phyloP scores from a whole-genome alignment of 306 rosid species.

The Cucurbita moschata region DNA sequence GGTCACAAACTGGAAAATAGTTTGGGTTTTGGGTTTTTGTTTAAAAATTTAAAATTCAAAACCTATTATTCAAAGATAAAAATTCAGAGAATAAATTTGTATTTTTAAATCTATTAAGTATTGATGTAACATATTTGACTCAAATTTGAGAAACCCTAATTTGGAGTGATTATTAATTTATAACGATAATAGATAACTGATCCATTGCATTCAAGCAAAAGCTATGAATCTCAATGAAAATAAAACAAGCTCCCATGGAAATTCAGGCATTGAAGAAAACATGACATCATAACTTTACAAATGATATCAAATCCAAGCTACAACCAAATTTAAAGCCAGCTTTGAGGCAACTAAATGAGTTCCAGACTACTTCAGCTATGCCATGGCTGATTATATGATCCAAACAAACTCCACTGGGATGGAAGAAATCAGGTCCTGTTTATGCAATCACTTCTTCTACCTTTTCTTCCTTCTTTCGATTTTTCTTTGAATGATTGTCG shows the following conservation, averaged over 20 bases:
- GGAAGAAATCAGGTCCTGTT: background rate
- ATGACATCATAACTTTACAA: background rate
- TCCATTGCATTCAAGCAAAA: background rate
- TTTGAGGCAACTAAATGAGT: background rate
- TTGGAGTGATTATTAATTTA: background rate
- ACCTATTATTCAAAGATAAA: too few relatives aligned
- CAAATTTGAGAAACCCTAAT: background rate
- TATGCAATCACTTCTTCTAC: constrained; percentile 31
- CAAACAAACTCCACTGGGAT: background rate
- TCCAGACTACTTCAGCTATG: background rate
- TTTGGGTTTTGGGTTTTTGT: too few relatives aligned
- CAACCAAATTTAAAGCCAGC: background rate
- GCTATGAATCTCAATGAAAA: background rate
- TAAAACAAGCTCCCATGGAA: background rate
- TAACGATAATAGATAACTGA: background rate
- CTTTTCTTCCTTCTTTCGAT: constrained; percentile 28
- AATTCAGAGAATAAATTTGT: too few relatives aligned
- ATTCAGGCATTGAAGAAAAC: background rate
- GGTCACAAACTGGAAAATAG: too few relatives aligned
- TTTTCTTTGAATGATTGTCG: constrained; percentile 21
- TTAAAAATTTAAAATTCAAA: too few relatives aligned
- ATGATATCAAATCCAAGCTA: background rate
- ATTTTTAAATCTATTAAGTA: too few relatives aligned
- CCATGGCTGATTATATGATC: background rate
- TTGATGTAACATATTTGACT: too few relatives aligned